Evolutionary conservation across 2,329 filamentous ascomycete genomes (phyloP), one percentile per base, ranked within the genome.

Genomic region (Dactylellina cionopaga): DNA sequence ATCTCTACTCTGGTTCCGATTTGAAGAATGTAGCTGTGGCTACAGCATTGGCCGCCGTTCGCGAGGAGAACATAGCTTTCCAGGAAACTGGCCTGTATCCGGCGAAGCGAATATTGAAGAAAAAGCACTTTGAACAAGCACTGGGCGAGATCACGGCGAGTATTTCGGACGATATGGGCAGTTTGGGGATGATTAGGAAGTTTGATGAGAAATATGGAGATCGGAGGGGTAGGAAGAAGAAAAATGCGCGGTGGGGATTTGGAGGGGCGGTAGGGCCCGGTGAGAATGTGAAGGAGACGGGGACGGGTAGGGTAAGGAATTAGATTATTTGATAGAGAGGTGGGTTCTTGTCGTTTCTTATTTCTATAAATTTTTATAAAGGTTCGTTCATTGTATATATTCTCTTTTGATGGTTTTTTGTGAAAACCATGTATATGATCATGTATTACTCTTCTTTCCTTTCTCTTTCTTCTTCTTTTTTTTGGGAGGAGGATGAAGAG

Each of bases 131-230:
- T 78, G 90, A 93, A 13, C 90, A 88, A 75, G 95, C 92, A 1
- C 84, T 96, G 77, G 86, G 88, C 77, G 93, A 98, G 80, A 96
- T 99, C 76, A 91, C 90, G 63, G 92, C 95, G 0, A 96, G 91
- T 77, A 93, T 97, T 75, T 93, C 88, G 77, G 94, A 97, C 80
- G 93, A 99, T 78, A 98, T 97, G 94, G 85, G 87, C 51, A 92
- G 88, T 29, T 83, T 99, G 74, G 87, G 88, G 75, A 91, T 91
- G 10, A 96, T 99, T 77, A 87, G 92, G 77, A 96, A 96, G 81
- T 99, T 98, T 78, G 95, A 99, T 79, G 92, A 96, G 81, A 90
- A 94, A 80, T 99, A 93, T 79, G 94, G 95, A 24, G 92, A 96
- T 79, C 86, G 89, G 33, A 89, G 87, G 78, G 87, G 85, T 1